Evolutionary conservation across 2,329 filamentous ascomycete species (phyloP).

Genomic region (Zymoseptoria tritici): DNA sequence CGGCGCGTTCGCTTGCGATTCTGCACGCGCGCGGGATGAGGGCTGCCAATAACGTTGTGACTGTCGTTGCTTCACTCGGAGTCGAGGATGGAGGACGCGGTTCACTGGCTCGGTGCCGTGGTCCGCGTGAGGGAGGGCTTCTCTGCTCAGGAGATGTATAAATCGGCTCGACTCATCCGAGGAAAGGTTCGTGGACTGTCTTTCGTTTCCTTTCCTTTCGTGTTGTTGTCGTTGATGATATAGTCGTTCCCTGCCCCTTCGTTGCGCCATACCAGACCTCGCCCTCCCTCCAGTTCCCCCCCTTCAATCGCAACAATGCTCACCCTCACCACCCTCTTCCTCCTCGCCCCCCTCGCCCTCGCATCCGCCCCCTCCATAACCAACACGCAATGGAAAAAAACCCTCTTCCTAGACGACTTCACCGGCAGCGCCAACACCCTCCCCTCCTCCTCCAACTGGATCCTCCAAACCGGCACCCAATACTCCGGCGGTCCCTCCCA

Average conservation of each 20-base stretch:
- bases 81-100: no score
- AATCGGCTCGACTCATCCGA: not conserved
- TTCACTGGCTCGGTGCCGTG: not conserved
- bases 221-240: not conserved
- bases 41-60: not conserved
- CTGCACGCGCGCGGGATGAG: not conserved
- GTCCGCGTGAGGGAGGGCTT: not conserved
- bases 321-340: slow-evolving; percentile 3
- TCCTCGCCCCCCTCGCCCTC: slow-evolving; percentile 7
- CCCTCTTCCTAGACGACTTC: slow-evolving; percentile 31
- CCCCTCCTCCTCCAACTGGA: slow-evolving; percentile 38
- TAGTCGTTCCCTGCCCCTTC: not conserved
- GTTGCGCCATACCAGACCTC: not conserved
- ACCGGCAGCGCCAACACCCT: slow-evolving; percentile 26
- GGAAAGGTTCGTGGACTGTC: not conserved
- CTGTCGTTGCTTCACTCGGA: no score
- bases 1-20: not conserved
- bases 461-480: slow-evolving; percentile 37
- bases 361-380: slow-evolving; percentile 9
- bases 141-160: not conserved
- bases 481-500: slow-evolving; percentile 41
- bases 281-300: slow-evolving; percentile 1
- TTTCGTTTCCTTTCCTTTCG: not conserved
- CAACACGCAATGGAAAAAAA: slow-evolving; percentile 15
- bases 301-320: slow-evolving; percentile 9